Evolutionary conservation across 495 filamentous ascomycete genomes (phyloP), one percentile per base, ranked within the genome.

Genomic region (Annulohypoxylon bovei): DNA sequence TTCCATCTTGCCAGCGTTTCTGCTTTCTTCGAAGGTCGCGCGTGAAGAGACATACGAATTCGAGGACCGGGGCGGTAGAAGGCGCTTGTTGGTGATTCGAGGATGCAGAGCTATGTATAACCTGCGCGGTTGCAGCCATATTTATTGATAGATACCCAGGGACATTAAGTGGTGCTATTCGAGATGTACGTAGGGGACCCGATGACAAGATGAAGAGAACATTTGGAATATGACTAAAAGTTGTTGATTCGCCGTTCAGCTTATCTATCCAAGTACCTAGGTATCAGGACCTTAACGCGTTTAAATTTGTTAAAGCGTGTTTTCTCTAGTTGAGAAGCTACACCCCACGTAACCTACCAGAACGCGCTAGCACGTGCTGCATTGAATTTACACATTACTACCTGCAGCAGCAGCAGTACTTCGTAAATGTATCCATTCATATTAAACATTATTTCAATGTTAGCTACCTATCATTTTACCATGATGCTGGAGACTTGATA

Each of bases 1-100:
- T 88, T 42, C 94, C 94, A 90, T 98, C 94, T 70, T 95, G 92
- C 94, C 94, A 98, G 49, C 91, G 82, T 79, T 98, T 98, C 56
- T 91, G 88, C 79, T 98, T 98, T 54, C 91, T 87, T 7, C 89
- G 88, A 54, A 97, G 76, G 75, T 98, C 94, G 68, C 90, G 86
- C 4, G 92, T 97, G 78, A 91, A 98, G 20, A 98, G 88, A 72
- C 94, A 97, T 59, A 88, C 82, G 73, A 89, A 94, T 68, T 95
- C 93, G 70, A 91, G 80, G 25, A 97, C 91, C 0, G 87, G 84
- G 2, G 94, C 93, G 32, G 90, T 93, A 76, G 88, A 86, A 11
- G 83, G 49, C 11, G 55, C 37, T 7, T 66, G 67, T 22, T 61
- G 64, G 68, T 60, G 71, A 68, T 28, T 75, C 71, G 50, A 67